Percentiles rank a stretch among this genome's conserved stretches.
These are phyloP conservation scores for Priceomyces medius DNA, from an alignment of 805 yeast species.

Conservation along the genomic window DNA sequence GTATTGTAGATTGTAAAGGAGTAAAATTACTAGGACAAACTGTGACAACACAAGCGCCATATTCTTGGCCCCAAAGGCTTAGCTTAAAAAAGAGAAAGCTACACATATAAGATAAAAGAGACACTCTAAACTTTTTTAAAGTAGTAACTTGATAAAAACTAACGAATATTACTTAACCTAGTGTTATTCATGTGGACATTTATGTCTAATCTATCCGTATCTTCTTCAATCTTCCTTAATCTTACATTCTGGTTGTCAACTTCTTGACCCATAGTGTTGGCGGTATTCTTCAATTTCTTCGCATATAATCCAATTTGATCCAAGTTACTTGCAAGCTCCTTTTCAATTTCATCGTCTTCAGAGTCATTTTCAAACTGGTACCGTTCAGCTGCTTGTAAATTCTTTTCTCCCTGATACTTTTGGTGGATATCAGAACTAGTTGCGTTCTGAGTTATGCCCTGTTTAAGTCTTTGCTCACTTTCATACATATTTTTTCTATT, in stretches of 20 bases:
- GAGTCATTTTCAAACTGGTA: constrained; percentile 87
- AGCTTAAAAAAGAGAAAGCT: too few relatives aligned
- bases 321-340: constrained; percentile 79
- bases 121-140: too few relatives aligned
- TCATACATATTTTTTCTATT: constrained; percentile 58
- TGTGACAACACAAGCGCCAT: too few relatives aligned
- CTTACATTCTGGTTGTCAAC: constrained; percentile 75
- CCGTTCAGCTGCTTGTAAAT: constrained; percentile 57
- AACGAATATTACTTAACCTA: constrained; percentile 55
- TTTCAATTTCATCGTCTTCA: constrained; percentile 91
- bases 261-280: constrained; percentile 72
- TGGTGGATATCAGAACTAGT: constrained; percentile 35
- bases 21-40: too few relatives aligned
- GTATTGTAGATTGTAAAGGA: too few relatives aligned
- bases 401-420: constrained; percentile 52
- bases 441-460: constrained; percentile 51
- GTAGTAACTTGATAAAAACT: too few relatives aligned
- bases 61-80: too few relatives aligned
- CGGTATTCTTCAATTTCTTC: constrained; percentile 67
- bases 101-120: too few relatives aligned
- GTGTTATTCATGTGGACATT: constrained; percentile 76
- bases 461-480: constrained; percentile 67
- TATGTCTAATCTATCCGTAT: constrained; percentile 81
- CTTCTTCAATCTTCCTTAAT: constrained; percentile 73
- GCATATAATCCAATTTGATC: constrained; percentile 73